These are phyloP conservation scores for Tolypocladium sp. DNA, from an alignment of 2,329 filamentous ascomycete genomes.

Conservation along the genomic window DNA sequence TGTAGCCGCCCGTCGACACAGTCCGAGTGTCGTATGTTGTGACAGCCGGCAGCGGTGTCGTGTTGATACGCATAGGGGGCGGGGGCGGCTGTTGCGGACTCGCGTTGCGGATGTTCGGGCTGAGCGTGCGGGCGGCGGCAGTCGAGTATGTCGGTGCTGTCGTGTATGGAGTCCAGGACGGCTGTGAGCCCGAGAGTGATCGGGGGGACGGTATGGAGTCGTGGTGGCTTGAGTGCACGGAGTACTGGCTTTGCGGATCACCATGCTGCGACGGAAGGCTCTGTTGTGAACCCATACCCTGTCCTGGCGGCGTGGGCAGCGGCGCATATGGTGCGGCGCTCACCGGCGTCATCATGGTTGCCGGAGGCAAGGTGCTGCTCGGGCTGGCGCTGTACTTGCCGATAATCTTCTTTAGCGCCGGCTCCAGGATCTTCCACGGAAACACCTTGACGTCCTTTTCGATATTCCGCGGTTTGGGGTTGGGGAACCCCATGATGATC, in stretches of 20 bases:
- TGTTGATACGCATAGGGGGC: slow-evolving; percentile 25
- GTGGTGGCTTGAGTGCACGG: slow-evolving; percentile 33
- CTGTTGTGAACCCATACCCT: slow-evolving; percentile 20
- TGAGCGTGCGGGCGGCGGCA: slow-evolving; percentile 30
- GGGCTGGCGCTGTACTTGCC: slow-evolving; percentile 73
- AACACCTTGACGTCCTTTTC: slow-evolving; percentile 99
- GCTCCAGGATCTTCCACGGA: slow-evolving; percentile 81
- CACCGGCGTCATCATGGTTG: slow-evolving; percentile 31
- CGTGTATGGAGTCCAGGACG: slow-evolving; percentile 40
- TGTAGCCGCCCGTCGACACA: slow-evolving; percentile 24
- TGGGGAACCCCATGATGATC: slow-evolving; percentile 94
- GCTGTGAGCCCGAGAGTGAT: slow-evolving; percentile 37
- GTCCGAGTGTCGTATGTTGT: slow-evolving; percentile 28
- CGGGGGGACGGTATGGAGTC: slow-evolving; percentile 44
- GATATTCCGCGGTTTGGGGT: slow-evolving; percentile 92
- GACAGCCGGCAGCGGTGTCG: slow-evolving; percentile 27
- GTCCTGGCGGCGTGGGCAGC: slow-evolving; percentile 37
- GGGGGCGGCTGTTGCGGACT: slow-evolving; percentile 25
- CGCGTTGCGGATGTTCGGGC: slow-evolving; percentile 22
- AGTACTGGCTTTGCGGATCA: slow-evolving; percentile 26
- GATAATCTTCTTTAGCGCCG: slow-evolving; percentile 95
- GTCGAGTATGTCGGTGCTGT: slow-evolving; percentile 22
- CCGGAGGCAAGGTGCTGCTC: slow-evolving; percentile 25
- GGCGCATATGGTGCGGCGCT: slow-evolving; percentile 29
- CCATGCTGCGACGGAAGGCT: slow-evolving; percentile 15